These are phyloP conservation scores for Lichtheimia ramosa DNA, from an alignment of 371 early-diverging fungal genomes.

Conservation along the genomic window DNA sequence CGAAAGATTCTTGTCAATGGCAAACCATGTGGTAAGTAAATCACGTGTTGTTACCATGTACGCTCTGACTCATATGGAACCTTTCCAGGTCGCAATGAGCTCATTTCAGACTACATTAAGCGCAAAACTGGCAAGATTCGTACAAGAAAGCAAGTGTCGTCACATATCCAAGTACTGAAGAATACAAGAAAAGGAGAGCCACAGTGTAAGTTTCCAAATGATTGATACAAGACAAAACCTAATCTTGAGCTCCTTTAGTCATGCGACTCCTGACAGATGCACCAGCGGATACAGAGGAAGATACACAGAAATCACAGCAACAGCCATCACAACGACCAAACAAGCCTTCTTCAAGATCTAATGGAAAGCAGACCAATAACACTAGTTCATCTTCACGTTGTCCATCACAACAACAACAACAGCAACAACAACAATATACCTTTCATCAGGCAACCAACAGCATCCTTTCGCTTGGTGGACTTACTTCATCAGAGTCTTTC, in stretches of 20 bases:
- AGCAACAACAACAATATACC: conserved; percentile 10
- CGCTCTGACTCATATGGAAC: neutral
- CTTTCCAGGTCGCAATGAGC: conserved; percentile 64
- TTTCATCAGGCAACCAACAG: no score
- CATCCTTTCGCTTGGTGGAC: no score
- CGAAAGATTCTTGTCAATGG: conserved; percentile 61
- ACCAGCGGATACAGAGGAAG: conserved; percentile 34
- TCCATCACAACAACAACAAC: conserved; percentile 1
- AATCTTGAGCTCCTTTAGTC: conserved; percentile 27
- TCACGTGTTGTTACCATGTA: neutral
- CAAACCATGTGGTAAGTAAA: conserved; percentile 62
- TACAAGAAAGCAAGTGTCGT: conserved; percentile 77
- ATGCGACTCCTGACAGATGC: conserved; percentile 57
- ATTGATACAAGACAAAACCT: neutral
- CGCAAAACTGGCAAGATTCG: conserved; percentile 64
- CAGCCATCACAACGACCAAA: neutral
- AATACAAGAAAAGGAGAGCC: conserved; percentile 68
- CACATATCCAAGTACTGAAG: conserved; percentile 77
- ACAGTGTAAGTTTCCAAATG: conserved; percentile 44
- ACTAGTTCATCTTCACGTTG: no score
- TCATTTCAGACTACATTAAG: conserved; percentile 76
- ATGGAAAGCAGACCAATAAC: neutral
- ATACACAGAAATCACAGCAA: conserved; percentile 12
- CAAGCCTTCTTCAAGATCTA: no score
- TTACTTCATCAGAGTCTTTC: neutral